These are phyloP conservation scores for Mycosphaerella sp. DNA, from an alignment of 2,329 filamentous ascomycete species.

Conservation along the genomic window DNA sequence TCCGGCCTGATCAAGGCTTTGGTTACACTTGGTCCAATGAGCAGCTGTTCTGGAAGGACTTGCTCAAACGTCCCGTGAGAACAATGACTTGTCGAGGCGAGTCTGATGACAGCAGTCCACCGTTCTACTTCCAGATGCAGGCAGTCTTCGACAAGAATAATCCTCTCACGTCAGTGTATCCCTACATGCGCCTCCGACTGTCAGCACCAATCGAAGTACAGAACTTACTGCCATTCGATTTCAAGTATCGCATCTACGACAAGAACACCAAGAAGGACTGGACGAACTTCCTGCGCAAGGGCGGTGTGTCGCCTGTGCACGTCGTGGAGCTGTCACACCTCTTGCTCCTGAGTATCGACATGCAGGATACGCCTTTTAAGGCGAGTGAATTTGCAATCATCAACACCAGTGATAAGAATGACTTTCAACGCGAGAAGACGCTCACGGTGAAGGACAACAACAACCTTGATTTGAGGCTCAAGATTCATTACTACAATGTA, in stretches of 20 bases:
- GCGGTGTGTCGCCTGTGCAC: constrained; percentile 93
- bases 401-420: constrained; percentile 79
- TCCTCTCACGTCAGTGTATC: constrained; percentile 76
- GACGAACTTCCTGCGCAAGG: constrained; percentile 96
- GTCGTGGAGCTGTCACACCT: constrained; percentile 94
- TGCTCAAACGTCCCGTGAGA: constrained; percentile 74
- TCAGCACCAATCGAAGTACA: constrained; percentile 91
- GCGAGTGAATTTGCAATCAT: constrained; percentile 96
- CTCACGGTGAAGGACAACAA: constrained; percentile 79
- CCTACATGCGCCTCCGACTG: constrained; percentile 87
- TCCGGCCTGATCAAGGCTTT: constrained; percentile 91
- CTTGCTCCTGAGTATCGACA: constrained; percentile 83
- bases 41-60: constrained; percentile 83
- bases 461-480: constrained; percentile 70
- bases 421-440: constrained; percentile 76
- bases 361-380: constrained; percentile 94
- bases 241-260: constrained; percentile 99
- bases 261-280: constrained; percentile 98
- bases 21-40: constrained; percentile 94
- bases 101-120: constrained; percentile 64
- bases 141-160: constrained; percentile 77
- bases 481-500: constrained; percentile 82
- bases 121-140: constrained; percentile 96
- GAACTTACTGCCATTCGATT: constrained; percentile 92
- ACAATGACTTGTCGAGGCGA: constrained; percentile 87